phyloP scores from a whole-genome alignment of 805 yeast species.

The Candida argentea region DNA sequence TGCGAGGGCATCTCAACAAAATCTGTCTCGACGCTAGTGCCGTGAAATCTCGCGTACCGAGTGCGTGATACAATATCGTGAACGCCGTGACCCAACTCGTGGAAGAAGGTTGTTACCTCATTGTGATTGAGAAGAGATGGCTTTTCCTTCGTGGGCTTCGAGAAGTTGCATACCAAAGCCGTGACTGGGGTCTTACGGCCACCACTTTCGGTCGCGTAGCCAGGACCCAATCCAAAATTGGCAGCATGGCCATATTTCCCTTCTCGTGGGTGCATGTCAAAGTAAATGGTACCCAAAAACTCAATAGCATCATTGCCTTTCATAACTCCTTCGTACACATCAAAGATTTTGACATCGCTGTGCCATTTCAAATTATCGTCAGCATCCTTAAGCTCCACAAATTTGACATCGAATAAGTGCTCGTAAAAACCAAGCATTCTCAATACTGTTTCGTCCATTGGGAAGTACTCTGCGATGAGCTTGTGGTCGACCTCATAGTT shows the following conservation, averaged over 20 bases:
- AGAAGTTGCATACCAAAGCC: slow-evolving; percentile 76
- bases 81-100: slow-evolving; percentile 84
- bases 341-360: slow-evolving; percentile 62
- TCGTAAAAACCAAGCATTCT: slow-evolving; percentile 70
- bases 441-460: slow-evolving; percentile 53
- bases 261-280: slow-evolving; percentile 77
- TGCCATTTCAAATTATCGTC: slow-evolving; percentile 55
- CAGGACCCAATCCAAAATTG: slow-evolving; percentile 58
- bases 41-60: slow-evolving; percentile 57
- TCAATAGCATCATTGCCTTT: slow-evolving; percentile 26
- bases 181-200: slow-evolving; percentile 56
- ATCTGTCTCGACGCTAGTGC: slow-evolving; percentile 72
- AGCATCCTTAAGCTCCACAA: slow-evolving; percentile 38
- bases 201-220: slow-evolving; percentile 42
- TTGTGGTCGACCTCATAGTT: slow-evolving; percentile 65
- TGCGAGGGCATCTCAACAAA: slow-evolving; percentile 91
- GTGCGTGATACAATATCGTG: slow-evolving; percentile 68
- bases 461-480: slow-evolving; percentile 69
- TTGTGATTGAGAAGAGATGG: slow-evolving; percentile 69
- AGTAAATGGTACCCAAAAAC: slow-evolving; percentile 70
- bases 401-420: slow-evolving; percentile 56
- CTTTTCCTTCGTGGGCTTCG: slow-evolving; percentile 58
- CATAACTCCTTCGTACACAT: slow-evolving; percentile 55
- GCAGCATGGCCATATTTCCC: slow-evolving; percentile 90
- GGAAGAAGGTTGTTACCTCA: slow-evolving; percentile 80